Conservation (phyloP, 1,284 basidiomycete species). For the Tylopilus orsonianus region DNA sequence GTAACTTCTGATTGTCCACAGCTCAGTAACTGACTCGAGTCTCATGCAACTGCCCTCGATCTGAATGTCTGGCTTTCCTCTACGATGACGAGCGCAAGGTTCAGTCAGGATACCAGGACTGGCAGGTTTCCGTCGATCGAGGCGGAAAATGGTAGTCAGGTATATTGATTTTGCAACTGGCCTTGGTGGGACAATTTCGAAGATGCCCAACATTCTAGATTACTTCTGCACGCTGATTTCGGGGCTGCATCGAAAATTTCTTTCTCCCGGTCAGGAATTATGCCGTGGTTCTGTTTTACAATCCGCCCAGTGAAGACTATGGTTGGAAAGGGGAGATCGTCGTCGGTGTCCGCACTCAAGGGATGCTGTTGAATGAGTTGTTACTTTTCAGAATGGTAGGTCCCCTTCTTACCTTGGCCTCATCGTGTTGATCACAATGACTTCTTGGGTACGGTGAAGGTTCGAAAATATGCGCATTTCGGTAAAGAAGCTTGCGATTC, state of each 20-base stretch:
- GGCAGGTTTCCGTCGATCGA: conserved; percentile 35
- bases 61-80: conserved; percentile 55
- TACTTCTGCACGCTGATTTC: not conserved
- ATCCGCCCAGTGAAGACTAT: conserved; percentile 38
- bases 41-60: conserved; percentile 52
- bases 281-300: conserved; percentile 33
- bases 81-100: conserved; percentile 37
- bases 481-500: conserved; percentile 38
- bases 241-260: not conserved
- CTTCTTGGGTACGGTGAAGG: conserved; percentile 9
- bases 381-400: too few relatives aligned
- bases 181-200: conserved; percentile 36
- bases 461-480: conserved; percentile 29
- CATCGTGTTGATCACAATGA: not conserved
- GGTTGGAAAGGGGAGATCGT: conserved; percentile 26
- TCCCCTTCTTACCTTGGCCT: not conserved
- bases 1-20: conserved; percentile 14
- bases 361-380: not conserved
- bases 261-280: conserved; percentile 17
- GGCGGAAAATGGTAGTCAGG: conserved; percentile 31
- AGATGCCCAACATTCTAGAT: conserved; percentile 28
- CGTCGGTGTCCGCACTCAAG: conserved; percentile 21
- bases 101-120: conserved; percentile 32
- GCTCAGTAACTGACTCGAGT: conserved; percentile 61
- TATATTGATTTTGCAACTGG: conserved; percentile 43